phyloP scores from a whole-genome alignment of 495 filamentous ascomycete species.

The Peziza echinospora region DNA sequence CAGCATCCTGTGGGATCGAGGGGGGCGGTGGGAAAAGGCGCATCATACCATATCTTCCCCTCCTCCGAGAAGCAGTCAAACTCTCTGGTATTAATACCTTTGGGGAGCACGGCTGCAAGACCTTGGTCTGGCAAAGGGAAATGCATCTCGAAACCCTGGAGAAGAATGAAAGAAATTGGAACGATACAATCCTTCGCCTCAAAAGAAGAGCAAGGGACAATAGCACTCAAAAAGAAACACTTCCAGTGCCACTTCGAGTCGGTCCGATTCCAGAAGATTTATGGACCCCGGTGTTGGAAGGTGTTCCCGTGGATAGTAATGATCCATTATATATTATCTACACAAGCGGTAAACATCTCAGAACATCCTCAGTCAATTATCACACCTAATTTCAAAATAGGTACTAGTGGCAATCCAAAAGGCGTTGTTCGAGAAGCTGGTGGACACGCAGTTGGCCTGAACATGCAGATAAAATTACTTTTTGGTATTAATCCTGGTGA shows the following conservation, averaged over 20 bases:
- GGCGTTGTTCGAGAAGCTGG: constrained; percentile 68
- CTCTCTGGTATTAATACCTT: neutral
- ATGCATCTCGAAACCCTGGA: neutral
- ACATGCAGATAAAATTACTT: constrained; percentile 53
- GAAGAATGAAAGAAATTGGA: constrained; percentile 31
- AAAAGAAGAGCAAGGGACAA: neutral
- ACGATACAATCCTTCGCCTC: neutral
- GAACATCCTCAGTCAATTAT: constrained; percentile 8
- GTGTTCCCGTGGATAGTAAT: constrained; percentile 12
- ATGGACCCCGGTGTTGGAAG: neutral
- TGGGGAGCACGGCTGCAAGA: constrained; percentile 7
- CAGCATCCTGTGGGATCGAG: constrained; percentile 82
- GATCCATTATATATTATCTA: constrained; percentile 84
- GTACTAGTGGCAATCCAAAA: constrained; percentile 74
- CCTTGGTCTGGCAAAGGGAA: constrained; percentile 43
- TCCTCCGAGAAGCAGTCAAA: constrained; percentile 3
- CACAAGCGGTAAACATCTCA: constrained; percentile 30
- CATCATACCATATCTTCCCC: constrained; percentile 15
- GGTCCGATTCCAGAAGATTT: neutral
- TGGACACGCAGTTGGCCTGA: constrained; percentile 71
- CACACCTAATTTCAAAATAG: constrained; percentile 19
- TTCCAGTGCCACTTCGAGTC: neutral
- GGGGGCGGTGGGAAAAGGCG: constrained; percentile 34
- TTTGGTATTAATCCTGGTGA: constrained; percentile 64
- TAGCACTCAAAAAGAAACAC: neutral